Percentiles rank a stretch among this genome's conserved stretches.
Conservation (phyloP, 164 flowering plant genomes). For the Macadamia tetraphylla region DNA sequence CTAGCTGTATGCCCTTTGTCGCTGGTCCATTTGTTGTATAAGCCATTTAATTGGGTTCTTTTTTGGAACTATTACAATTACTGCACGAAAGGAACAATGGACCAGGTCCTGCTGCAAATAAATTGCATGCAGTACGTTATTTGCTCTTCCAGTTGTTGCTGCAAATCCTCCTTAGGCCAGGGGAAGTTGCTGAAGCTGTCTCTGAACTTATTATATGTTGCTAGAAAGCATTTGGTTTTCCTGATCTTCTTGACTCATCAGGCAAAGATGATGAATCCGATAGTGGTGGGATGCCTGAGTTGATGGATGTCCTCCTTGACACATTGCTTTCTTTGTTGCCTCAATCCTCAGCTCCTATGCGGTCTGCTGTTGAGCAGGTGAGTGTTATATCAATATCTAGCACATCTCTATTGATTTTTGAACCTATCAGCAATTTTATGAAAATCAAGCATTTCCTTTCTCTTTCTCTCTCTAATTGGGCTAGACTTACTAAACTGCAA, state of each 20-base stretch:
- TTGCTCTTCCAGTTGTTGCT: constrained; percentile 83
- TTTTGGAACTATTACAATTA: not conserved
- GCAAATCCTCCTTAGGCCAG: constrained; percentile 80
- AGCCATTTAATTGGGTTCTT: not conserved
- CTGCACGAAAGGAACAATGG: constrained; percentile 66
- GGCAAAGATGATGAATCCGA: constrained; percentile 56
- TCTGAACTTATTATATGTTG: constrained; percentile 76
- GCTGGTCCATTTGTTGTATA: constrained; percentile 5
- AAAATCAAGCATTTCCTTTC: too few relatives aligned
- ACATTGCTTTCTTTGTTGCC: constrained; percentile 86
- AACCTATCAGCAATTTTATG: too few relatives aligned
- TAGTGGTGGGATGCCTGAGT: constrained; percentile 44
- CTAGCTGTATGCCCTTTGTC: not conserved
- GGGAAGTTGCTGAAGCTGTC: constrained; percentile 77
- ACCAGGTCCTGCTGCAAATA: constrained; percentile 40
- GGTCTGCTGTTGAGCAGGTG: constrained; percentile 91
- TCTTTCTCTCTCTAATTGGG: too few relatives aligned
- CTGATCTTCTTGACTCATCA: constrained; percentile 45
- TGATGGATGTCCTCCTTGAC: constrained; percentile 91
- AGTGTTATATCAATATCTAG: not conserved
- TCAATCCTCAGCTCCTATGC: constrained; percentile 77
- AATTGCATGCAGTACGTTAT: constrained; percentile 69
- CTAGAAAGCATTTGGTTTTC: constrained; percentile 52
- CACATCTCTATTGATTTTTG: not conserved
- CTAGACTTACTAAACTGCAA: too few relatives aligned